Evolutionary conservation across 73 alveolate genomes (phyloP), one percentile per base, ranked within the genome.

Genomic region (Uronychia setigera): DNA sequence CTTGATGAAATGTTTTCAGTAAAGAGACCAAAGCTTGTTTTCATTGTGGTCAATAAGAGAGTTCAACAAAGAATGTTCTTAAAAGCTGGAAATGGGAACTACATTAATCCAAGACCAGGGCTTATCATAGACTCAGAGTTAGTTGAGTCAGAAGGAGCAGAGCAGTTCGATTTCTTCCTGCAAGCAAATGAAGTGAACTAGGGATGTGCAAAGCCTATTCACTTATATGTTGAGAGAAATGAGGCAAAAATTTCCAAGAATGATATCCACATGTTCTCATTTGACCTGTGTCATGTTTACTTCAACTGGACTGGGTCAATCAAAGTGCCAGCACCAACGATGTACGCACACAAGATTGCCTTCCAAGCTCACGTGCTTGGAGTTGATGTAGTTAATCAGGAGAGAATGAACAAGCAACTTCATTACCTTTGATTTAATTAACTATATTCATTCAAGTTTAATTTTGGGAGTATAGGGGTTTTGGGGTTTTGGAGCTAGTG

Each of bases 221-320:
- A 67, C 31, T 5, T 67, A 5, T 67, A 67, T 67, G 19, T 29
- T 67, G 79, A 32, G 28, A 26, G 19, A 32, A 67, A 67, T n/a
- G 28, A 67, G 79, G 5, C 79, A 14, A 67, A 67, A n/a, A 26
- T 67, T 29, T 26, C 19, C 13, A 67, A 67, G 79, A 67, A 67
- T 5, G 79, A 67, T 32, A 86, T 91, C 32, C 90, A 89, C 9
- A 84, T 80, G 80, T 89, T 90, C 58, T 80, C 97, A 29, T 93
- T 78, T 85, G 91, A 84, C 79, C 85, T 93, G 74, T 93, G 97
- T 46, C 91, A 93, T 87, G 77, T 85, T 19, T 93, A 93, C 84
- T 83, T 87, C 57, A 93, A 93, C 78, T 93, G 96, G 96, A 88
- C 76, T 76, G 97, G 97, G 76, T 76, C 96, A 27, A 92, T 93